Percentiles rank a stretch among this genome's conserved stretches.
These are phyloP conservation scores for Puccinia coronata DNA, from an alignment of 1,284 basidiomycete species.

Conservation along the genomic window DNA sequence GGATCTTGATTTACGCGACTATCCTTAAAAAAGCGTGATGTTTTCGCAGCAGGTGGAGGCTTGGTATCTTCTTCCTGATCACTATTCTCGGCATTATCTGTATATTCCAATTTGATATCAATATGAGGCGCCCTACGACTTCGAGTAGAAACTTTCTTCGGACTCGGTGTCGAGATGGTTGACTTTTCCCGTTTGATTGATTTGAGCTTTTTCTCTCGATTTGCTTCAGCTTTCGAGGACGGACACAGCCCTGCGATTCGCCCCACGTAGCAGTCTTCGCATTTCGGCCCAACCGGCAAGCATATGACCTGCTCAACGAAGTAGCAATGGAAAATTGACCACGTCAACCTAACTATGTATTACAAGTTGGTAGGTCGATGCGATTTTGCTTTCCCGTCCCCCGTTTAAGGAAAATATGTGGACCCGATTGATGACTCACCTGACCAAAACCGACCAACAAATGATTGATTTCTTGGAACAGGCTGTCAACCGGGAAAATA, in stretches of 20 bases:
- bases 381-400: neutral
- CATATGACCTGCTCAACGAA: conserved; percentile 69
- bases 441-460: conserved; percentile 91
- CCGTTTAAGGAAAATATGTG: conserved; percentile 5
- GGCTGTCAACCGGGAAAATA: conserved; percentile 50
- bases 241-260: conserved; percentile 60
- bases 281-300: conserved; percentile 76
- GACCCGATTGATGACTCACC: conserved; percentile 60
- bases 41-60: neutral
- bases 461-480: conserved; percentile 80
- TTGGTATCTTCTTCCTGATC: neutral
- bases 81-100: neutral
- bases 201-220: conserved; percentile 35
- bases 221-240: conserved; percentile 49
- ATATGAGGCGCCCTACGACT: conserved; percentile 6
- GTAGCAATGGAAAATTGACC: conserved; percentile 28
- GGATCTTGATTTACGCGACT: neutral
- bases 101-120: conserved; percentile 17
- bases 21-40: conserved; percentile 9
- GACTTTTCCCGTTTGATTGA: neutral
- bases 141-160: neutral
- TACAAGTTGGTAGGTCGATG: neutral
- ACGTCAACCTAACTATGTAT: neutral
- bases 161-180: neutral
- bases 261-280: conserved; percentile 69